A percentile compares a stretch with the other conserved stretches of the same genome.
These are phyloP conservation scores for Penicillium digitatum DNA, from an alignment of 2,329 filamentous ascomycete species.

Conservation along the genomic window DNA sequence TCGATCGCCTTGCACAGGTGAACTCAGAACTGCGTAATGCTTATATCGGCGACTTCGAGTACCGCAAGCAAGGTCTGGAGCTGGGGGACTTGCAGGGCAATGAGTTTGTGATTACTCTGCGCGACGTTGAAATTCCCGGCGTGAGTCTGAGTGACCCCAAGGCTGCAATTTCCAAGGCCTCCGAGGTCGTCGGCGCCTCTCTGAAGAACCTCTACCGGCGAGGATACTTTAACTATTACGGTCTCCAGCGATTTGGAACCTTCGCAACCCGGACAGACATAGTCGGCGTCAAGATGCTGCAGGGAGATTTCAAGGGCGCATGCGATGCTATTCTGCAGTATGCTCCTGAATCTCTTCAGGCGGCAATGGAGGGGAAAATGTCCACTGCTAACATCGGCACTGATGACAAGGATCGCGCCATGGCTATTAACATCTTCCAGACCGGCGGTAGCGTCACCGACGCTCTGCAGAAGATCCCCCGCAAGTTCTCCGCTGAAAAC, in stretches of 20 bases:
- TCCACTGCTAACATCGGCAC: constrained; percentile 53
- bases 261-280: constrained; percentile 81
- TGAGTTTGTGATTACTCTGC: constrained; percentile 86
- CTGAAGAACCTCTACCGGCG: constrained; percentile 64
- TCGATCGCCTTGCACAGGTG: constrained; percentile 61
- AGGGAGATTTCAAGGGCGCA: constrained; percentile 75
- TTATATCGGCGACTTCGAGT: constrained; percentile 73
- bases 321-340: constrained; percentile 73
- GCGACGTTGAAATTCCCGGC: constrained; percentile 68
- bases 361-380: constrained; percentile 48
- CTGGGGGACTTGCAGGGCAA: constrained; percentile 85
- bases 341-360: constrained; percentile 58
- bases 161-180: constrained; percentile 41
- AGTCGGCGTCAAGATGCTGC: constrained; percentile 77
- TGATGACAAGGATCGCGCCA: constrained; percentile 75
- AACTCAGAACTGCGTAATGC: constrained; percentile 60
- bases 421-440: constrained; percentile 71
- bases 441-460: constrained; percentile 55
- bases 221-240: constrained; percentile 97
- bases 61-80: constrained; percentile 66
- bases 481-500: constrained; percentile 75
- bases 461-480: constrained; percentile 67
- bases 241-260: constrained; percentile 92
- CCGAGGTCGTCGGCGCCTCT: constrained; percentile 51
- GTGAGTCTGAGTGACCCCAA: constrained; percentile 44